Conservation (phyloP, 176 grass and related monocot species). For the Zoysia pacifica region DNA sequence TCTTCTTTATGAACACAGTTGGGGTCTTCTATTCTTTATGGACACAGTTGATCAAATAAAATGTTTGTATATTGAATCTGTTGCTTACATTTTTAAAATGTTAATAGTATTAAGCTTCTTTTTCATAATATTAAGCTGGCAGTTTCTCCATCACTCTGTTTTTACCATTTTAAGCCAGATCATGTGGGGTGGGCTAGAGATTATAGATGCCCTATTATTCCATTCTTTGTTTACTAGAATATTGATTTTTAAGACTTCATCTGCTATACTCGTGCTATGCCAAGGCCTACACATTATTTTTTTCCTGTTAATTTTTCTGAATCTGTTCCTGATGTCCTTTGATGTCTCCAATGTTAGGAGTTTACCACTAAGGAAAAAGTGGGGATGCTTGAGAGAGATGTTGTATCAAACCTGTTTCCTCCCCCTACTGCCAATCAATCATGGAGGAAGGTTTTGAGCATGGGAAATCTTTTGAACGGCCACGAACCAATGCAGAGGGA, state of each 20-base stretch:
- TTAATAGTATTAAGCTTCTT: background rate
- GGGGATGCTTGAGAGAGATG: constrained; percentile 67
- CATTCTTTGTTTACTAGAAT: background rate
- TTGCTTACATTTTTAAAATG: background rate
- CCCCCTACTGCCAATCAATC: constrained; percentile 84
- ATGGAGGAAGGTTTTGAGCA: constrained; percentile 98
- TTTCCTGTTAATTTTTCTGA: background rate
- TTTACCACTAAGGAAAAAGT: constrained; percentile 75
- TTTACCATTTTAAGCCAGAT: constrained; percentile 1
- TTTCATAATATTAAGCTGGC: constrained; percentile 20
- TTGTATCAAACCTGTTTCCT: constrained; percentile 75
- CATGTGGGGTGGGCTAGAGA: background rate
- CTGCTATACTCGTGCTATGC: constrained; percentile 4
- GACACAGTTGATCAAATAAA: constrained; percentile 7
- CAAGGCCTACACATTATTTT: background rate
- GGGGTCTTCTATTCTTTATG: constrained; percentile 3
- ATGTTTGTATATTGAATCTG: background rate
- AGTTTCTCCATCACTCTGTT: background rate
- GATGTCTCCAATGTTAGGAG: constrained; percentile 52
- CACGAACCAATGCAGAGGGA: constrained; percentile 88
- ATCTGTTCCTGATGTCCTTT: constrained; percentile 27
- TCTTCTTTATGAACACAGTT: background rate
- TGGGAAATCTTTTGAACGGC: constrained; percentile 98
- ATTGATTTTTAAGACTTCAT: background rate
- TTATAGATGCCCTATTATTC: background rate